A percentile compares a stretch with the other conserved stretches of the same genome.
phyloP scores from a whole-genome alignment of 1,139 yeast genomes.

The Kurtzmaniella natalensis region DNA sequence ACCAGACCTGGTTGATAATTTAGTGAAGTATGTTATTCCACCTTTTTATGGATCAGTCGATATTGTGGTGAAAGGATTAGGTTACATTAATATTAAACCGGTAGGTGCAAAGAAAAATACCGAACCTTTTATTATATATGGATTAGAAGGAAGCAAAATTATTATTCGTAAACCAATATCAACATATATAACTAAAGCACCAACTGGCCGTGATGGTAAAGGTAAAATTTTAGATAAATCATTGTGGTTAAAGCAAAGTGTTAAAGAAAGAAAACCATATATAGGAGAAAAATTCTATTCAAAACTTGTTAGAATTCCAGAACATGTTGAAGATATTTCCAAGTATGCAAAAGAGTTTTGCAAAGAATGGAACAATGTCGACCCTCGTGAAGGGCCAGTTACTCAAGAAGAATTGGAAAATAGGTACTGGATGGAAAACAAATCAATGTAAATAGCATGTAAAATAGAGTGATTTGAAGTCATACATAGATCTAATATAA shows the following conservation, averaged over 20 bases:
- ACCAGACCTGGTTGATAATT: conserved; percentile 23
- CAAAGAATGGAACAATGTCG: conserved; percentile 7
- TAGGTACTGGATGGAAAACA: conserved; percentile 1
- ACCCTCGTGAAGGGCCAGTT: conserved; percentile 3
- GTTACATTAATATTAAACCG: conserved; percentile 60
- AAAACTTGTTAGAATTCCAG: conserved; percentile 18
- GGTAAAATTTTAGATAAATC: conserved; percentile 34
- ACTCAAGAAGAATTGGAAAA: conserved; percentile 9
- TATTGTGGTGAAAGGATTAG: conserved; percentile 64
- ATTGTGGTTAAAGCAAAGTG: conserved; percentile 23
- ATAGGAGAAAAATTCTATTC: conserved; percentile 22
- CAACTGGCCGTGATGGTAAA: conserved; percentile 34
- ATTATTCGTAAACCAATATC: conserved; percentile 35
- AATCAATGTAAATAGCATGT: too few species aligned
- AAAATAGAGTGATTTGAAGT: too few species aligned
- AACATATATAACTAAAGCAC: conserved; percentile 27
- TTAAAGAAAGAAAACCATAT: conserved; percentile 23
- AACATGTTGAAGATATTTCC: conserved; percentile 8
- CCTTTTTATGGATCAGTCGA: conserved; percentile 69
- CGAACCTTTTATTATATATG: conserved; percentile 24
- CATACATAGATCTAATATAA: too few species aligned
- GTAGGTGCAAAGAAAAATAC: conserved; percentile 44
- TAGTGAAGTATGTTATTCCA: conserved; percentile 51
- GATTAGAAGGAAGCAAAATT: conserved; percentile 29
- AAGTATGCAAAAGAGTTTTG: conserved; percentile 7